Conservation (phyloP, 768 basidiomycete genomes). For the Mycena crocata region DNA sequence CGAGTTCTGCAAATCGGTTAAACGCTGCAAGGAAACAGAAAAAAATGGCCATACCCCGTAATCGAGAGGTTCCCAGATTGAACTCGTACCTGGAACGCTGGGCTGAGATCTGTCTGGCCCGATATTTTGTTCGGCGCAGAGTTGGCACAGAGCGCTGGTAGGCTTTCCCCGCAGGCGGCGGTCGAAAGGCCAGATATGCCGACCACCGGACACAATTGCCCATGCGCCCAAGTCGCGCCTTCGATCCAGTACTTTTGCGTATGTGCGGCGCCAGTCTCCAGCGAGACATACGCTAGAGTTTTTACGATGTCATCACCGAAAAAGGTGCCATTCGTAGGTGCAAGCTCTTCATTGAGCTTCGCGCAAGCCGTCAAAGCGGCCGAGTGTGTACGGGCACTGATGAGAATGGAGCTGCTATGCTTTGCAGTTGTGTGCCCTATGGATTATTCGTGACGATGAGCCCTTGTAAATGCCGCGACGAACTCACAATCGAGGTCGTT, state of each 20-base stretch:
- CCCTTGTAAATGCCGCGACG: not conserved
- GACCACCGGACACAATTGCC: slow-evolving; percentile 19
- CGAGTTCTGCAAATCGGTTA: slow-evolving; percentile 36
- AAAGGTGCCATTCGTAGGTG: slow-evolving; percentile 27
- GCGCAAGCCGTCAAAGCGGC: slow-evolving; percentile 26
- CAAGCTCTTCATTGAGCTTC: slow-evolving; percentile 25
- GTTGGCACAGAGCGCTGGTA: slow-evolving; percentile 32
- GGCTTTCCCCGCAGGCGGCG: slow-evolving; percentile 13
- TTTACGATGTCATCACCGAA: slow-evolving; percentile 26
- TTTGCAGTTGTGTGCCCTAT: slow-evolving; percentile 27
- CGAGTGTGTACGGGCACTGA: slow-evolving; percentile 15
- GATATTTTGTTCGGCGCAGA: slow-evolving; percentile 31
- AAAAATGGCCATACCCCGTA: slow-evolving; percentile 19
- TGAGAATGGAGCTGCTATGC: slow-evolving; percentile 27
- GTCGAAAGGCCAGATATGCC: slow-evolving; percentile 22
- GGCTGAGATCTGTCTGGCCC: slow-evolving; percentile 30
- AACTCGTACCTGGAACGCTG: slow-evolving; percentile 28
- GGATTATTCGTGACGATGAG: too few relatives aligned
- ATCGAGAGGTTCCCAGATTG: slow-evolving; percentile 20
- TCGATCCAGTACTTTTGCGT: slow-evolving; percentile 32
- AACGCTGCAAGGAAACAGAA: not conserved
- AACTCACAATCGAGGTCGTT: slow-evolving; percentile 32
- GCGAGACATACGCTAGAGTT: slow-evolving; percentile 17
- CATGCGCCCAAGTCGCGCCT: slow-evolving; percentile 13
- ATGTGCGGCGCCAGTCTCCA: slow-evolving; percentile 19